Base-by-base conservation (phyloP, 371 early-diverging fungal species). In the Actinomucor elegans region DNA sequence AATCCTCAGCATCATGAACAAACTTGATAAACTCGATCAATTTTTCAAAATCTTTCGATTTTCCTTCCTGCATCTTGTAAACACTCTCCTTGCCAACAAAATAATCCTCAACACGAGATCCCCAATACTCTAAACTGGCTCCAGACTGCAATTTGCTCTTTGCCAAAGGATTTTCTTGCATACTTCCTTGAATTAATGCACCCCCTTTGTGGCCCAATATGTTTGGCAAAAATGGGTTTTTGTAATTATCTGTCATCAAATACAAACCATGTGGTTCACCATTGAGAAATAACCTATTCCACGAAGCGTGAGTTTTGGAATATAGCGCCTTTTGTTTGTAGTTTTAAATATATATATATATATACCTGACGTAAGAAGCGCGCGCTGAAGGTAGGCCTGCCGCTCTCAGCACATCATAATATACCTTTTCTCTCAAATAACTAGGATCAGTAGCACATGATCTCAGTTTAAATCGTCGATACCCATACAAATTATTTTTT, bases 381-480 rank as follows among this genome's bases (percentile, higher is more conserved):
- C 67, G 61, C 11, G 75, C 68, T 8, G 77, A 57, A 14, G 77
- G 77, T 20, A 77, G 55, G 14, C 71, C 69, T 5, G 73, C 40
- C 0, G 76, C 64, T 27, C 60, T 67, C 35, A 79, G 53, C 1
- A 79, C 58, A 50, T 81, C 82, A 40, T 79, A 70, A 33, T 69
- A 74, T 14, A 81, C 23, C 49, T 79, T 81, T 52, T 81, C 82
- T 12, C 79, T 74, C 29, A 81, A 67, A 51, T 66, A 74, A 5
- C 76, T 70, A 0, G 79, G 76, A 46, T 81, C 82, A 0, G 78
- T 68, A 17, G 51, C 56, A 45, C 62, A 60, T 8, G 75, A 61
- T 20, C 71, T 61, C 27, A 74, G 28, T 34, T 74, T 74, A 50
- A 74, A 68, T 20, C 55, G 57, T 43, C 58, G 48, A 21, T 63